A percentile compares a stretch with the other conserved stretches of the same genome.
Evolutionary conservation across 352 stramenopile genomes (phyloP).

Genomic region (Phytophthora tentaculata): DNA sequence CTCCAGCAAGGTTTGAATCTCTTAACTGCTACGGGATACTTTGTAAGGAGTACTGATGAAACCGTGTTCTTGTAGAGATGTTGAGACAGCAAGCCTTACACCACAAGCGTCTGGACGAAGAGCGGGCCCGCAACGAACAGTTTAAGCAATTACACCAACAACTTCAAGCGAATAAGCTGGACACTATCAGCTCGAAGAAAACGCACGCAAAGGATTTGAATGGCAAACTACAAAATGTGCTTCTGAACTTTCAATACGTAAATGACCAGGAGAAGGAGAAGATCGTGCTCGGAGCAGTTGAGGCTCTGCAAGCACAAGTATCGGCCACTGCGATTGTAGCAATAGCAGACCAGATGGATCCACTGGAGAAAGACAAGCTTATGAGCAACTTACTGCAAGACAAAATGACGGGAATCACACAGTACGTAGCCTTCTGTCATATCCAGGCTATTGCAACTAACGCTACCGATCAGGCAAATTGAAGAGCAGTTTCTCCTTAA

Average conservation of each 20-base stretch:
- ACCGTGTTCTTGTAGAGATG: conserved; percentile 40
- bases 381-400: conserved; percentile 57
- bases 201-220: conserved; percentile 52
- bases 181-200: conserved; percentile 59
- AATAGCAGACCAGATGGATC: conserved; percentile 62
- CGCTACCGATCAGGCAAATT: conserved; percentile 45
- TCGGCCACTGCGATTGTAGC: conserved; percentile 50
- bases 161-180: conserved; percentile 56
- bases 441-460: conserved; percentile 1
- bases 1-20: conserved; percentile 50
- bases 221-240: conserved; percentile 52
- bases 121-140: conserved; percentile 41
- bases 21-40: not conserved
- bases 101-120: conserved; percentile 41
- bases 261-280: conserved; percentile 61
- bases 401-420: conserved; percentile 57
- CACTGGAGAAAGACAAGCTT: conserved; percentile 65
- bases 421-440: conserved; percentile 35
- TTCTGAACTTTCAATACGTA: conserved; percentile 70
- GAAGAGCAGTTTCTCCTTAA: conserved; percentile 52
- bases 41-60: conserved; percentile 2
- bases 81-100: conserved; percentile 38
- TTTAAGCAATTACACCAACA: conserved; percentile 59
- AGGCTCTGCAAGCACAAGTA: conserved; percentile 54
- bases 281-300: conserved; percentile 56